These are phyloP conservation scores for Penicillium polonicum DNA, from an alignment of 2,329 filamentous ascomycete genomes.

Conservation along the genomic window DNA sequence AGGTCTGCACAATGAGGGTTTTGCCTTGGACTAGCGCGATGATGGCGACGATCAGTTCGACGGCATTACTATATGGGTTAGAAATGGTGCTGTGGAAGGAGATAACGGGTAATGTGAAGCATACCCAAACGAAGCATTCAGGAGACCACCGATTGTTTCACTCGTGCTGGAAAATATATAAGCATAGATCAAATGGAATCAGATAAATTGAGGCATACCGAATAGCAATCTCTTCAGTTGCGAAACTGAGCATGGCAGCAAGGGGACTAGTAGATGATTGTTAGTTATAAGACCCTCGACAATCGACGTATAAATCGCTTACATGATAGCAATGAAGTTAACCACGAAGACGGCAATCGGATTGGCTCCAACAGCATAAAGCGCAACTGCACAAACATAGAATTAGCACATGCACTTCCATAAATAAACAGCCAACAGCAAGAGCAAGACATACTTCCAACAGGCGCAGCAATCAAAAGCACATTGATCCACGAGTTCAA, in stretches of 20 bases:
- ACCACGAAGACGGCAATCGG: conserved; percentile 72
- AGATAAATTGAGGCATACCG: conserved; percentile 27
- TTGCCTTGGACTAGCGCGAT: conserved; percentile 74
- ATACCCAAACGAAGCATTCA: conserved; percentile 82
- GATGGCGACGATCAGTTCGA: conserved; percentile 84
- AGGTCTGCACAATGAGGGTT: conserved; percentile 86
- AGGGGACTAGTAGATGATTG: conserved; percentile 54
- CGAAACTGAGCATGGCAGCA: conserved; percentile 80
- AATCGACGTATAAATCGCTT: conserved; percentile 7
- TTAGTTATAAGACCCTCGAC: background rate
- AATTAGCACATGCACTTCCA: background rate
- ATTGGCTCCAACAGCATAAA: conserved; percentile 64
- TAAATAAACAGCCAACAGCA: background rate
- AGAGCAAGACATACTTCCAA: conserved; percentile 54
- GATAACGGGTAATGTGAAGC: background rate
- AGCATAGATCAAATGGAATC: background rate
- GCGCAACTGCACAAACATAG: conserved; percentile 50
- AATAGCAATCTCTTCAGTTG: conserved; percentile 81
- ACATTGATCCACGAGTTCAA: conserved; percentile 86
- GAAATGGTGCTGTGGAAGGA: background rate
- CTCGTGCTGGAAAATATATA: conserved; percentile 53
- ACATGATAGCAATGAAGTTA: conserved; percentile 90
- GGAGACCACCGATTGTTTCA: conserved; percentile 80
- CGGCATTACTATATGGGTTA: conserved; percentile 62
- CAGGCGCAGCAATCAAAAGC: conserved; percentile 72